A percentile compares a stretch with the other conserved stretches of the same genome.
These are phyloP conservation scores for Dioscorea zingiberensis DNA, from an alignment of 106 monocot species.

Conservation along the genomic window DNA sequence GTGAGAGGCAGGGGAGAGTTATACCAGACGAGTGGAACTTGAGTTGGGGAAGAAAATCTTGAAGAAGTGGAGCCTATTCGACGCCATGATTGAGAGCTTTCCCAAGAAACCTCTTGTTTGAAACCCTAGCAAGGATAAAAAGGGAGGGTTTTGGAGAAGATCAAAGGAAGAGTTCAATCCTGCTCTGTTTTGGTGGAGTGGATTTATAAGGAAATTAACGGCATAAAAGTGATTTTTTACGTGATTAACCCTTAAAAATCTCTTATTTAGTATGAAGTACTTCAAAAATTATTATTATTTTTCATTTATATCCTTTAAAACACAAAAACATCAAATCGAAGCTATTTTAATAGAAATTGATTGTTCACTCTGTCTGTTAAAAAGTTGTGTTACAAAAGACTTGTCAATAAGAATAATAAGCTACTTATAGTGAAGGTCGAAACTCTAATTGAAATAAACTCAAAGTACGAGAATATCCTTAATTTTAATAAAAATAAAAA, in stretches of 20 bases:
- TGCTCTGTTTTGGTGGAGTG: neutral
- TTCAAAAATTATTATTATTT: too few species aligned
- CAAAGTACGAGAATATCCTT: too few species aligned
- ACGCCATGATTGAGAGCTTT: neutral
- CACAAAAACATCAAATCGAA: too few species aligned
- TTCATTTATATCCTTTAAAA: too few species aligned
- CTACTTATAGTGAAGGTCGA: too few species aligned
- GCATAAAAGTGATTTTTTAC: neutral
- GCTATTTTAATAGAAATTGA: too few species aligned
- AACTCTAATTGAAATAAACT: too few species aligned
- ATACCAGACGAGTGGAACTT: slow-evolving; percentile 14
- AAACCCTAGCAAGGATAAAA: neutral
- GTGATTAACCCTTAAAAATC: neutral
- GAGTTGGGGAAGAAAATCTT: slow-evolving; percentile 14
- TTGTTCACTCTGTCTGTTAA: too few species aligned
- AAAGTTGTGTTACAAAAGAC: too few species aligned
- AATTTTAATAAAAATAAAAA: too few species aligned
- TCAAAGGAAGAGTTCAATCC: neutral
- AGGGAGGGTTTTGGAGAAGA: neutral
- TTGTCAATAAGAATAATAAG: too few species aligned
- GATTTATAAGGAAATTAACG: neutral
- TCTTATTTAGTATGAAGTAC: neutral
- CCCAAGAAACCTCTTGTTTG: neutral
- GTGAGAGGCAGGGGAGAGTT: too few species aligned
- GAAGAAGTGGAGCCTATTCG: slow-evolving; percentile 11